Base-by-base conservation (phyloP, 495 filamentous ascomycete species). In the Mytilinidion resinicola region DNA sequence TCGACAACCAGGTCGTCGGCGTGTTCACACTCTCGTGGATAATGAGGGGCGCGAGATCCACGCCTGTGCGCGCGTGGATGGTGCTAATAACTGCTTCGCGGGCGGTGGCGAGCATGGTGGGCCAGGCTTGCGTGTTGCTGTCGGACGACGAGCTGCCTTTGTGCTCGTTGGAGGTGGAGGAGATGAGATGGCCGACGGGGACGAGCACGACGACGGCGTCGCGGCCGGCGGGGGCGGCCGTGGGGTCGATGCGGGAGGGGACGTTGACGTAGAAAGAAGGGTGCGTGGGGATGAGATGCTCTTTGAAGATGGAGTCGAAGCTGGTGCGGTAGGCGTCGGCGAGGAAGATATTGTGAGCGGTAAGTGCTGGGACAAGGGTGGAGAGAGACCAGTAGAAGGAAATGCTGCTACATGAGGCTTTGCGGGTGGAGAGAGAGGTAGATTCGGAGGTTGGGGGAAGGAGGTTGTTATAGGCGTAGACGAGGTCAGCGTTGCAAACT, bases 191-290 rank as follows among this genome's bases (percentile, higher is more conserved):
- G 9, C 85, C 85, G 4, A 85, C 80, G 8, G 85, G 85, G 0
- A 87, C 83, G 14, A 89, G 76, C 0, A 85, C 81, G 33, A 87
- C 80, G 48, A 88, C 69, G 1, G 76, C 67, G 53, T 89, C 85
- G 59, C 76, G 76, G 0, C 77, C 78, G n/a, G 70, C 60, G 0
- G 86, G 86, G 11, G 86, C 84, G 5, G 85, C 86, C 7, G 76
- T 76, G 0, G 81, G 73, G 62, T 89, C 85, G 21, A 87, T 76
- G 15, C 83, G 76, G 33, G 75, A 81, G 0, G 85, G 85, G 3
- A 88, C 84, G 65, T 88, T 87, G 70, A 88, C 77, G 70, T 88
- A 89, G 74, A 89, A 89, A 30, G 78, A 82, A 1, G 84, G 85
- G 36, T 87, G 76, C 1, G 72, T 53, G 3, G 85, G 86, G 10